Percentiles rank a stretch among this genome's conserved stretches.
phyloP scores from a whole-genome alignment of 1,284 basidiomycete genomes.

The Tylopilus sp. region DNA sequence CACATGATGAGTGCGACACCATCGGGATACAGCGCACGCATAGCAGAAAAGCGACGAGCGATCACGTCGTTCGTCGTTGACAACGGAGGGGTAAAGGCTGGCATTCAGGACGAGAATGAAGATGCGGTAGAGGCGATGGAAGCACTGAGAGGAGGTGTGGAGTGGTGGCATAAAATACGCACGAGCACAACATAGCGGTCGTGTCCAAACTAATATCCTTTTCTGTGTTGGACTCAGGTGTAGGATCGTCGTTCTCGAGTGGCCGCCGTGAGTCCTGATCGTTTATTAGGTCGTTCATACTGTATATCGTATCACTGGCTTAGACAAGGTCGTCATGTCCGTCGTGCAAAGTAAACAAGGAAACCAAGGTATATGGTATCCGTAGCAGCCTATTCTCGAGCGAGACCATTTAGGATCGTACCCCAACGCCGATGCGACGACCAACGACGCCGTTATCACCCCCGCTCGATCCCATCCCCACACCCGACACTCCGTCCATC shows the following conservation, averaged over 20 bases:
- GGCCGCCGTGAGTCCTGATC: neutral
- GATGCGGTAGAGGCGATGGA: conserved; percentile 16
- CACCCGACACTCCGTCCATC: neutral
- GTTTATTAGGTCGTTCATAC: too few species aligned
- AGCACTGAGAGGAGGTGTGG: conserved; percentile 9
- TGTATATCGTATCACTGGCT: too few species aligned
- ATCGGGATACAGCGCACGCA: conserved; percentile 21
- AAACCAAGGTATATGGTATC: neutral
- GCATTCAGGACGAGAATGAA: neutral
- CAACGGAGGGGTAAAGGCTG: neutral
- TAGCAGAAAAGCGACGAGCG: conserved; percentile 3
- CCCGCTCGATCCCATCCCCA: neutral
- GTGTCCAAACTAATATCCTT: too few species aligned
- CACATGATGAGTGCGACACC: conserved; percentile 32
- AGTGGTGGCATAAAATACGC: conserved; percentile 14
- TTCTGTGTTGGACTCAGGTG: too few species aligned
- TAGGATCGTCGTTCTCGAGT: too few species aligned
- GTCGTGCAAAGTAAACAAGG: too few species aligned
- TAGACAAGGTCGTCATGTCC: too few species aligned
- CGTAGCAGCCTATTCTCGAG: neutral
- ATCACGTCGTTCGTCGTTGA: conserved; percentile 11
- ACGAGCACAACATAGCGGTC: neutral
- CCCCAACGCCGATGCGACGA: conserved; percentile 11
- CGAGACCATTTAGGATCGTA: neutral
- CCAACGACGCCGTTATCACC: neutral